A percentile compares a stretch with the other conserved stretches of the same genome.
These are phyloP conservation scores for Dactylellina sp. DNA, from an alignment of 2,329 filamentous ascomycete species.

Conservation along the genomic window DNA sequence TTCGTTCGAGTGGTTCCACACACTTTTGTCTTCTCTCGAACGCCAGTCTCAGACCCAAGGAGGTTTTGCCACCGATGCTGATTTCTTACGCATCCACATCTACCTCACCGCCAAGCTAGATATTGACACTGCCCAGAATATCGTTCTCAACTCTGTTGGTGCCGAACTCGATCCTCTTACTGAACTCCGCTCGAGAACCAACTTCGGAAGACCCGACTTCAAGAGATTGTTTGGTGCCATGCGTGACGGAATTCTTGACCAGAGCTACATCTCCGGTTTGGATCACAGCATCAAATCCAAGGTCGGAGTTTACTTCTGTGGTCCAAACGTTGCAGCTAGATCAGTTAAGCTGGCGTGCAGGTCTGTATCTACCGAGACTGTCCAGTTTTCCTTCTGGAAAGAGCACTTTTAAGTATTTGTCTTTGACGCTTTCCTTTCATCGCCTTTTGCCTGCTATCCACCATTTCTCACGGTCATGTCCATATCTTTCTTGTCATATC, in stretches of 20 bases:
- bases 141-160: slow-evolving; percentile 94
- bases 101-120: slow-evolving; percentile 96
- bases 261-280: slow-evolving; percentile 84
- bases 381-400: slow-evolving; percentile 98
- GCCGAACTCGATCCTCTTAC: slow-evolving; percentile 89
- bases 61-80: slow-evolving; percentile 72
- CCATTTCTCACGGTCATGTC: slow-evolving; percentile 41
- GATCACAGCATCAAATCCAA: slow-evolving; percentile 82
- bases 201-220: slow-evolving; percentile 96
- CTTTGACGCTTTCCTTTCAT: slow-evolving; percentile 23
- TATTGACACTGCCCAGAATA: slow-evolving; percentile 92
- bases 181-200: slow-evolving; percentile 87
- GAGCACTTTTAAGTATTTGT: slow-evolving; percentile 71
- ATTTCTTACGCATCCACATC: slow-evolving; percentile 97
- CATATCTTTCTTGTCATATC: slow-evolving; percentile 49
- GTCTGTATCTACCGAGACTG: slow-evolving; percentile 77
- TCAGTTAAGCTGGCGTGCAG: slow-evolving; percentile 86
- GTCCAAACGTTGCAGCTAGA: slow-evolving; percentile 81
- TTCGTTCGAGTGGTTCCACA: slow-evolving; percentile 99
- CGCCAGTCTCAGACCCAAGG: slow-evolving; percentile 80
- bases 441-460: slow-evolving; percentile 10
- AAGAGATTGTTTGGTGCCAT: slow-evolving; percentile 81
- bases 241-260: slow-evolving; percentile 86
- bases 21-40: slow-evolving; percentile 88
- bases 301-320: slow-evolving; percentile 98